Conservation (phyloP, 2,329 filamentous ascomycete species). For the Aspergillus melleus region DNA sequence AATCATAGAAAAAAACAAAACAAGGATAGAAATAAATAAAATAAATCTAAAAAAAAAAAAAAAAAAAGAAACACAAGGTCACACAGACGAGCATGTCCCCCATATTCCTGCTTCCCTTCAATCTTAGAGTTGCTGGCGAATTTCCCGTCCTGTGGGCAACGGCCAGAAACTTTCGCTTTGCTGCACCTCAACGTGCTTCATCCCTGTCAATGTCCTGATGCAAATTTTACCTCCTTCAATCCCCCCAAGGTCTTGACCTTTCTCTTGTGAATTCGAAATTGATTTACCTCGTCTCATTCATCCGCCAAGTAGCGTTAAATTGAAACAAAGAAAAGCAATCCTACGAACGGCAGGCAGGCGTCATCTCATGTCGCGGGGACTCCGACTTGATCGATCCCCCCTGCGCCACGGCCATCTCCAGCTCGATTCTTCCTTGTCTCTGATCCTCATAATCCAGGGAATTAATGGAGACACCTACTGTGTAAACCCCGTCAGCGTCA, state of each 20-base stretch:
- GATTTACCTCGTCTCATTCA: background rate
- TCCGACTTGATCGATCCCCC: background rate
- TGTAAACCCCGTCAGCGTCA: background rate
- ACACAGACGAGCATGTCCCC: background rate
- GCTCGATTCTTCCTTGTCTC: background rate
- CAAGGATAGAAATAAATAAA: too few species aligned
- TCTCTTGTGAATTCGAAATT: background rate
- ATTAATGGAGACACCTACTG: background rate
- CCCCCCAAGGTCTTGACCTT: background rate
- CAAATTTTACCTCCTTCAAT: background rate
- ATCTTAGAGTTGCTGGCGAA: background rate
- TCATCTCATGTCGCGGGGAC: background rate
- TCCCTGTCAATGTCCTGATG: background rate
- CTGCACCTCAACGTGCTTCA: background rate
- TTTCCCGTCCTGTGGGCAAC: background rate
- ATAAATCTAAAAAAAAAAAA: background rate
- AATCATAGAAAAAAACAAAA: background rate
- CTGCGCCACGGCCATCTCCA: background rate
- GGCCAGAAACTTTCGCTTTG: background rate
- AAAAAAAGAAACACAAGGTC: background rate
- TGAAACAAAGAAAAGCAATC: too few species aligned
- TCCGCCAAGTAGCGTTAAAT: background rate
- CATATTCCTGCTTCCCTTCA: background rate
- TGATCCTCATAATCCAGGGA: background rate
- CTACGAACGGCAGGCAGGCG: too few species aligned